These are phyloP conservation scores for Raddia distichophylla DNA, from an alignment of 176 grass and related monocot species.

Conservation along the genomic window DNA sequence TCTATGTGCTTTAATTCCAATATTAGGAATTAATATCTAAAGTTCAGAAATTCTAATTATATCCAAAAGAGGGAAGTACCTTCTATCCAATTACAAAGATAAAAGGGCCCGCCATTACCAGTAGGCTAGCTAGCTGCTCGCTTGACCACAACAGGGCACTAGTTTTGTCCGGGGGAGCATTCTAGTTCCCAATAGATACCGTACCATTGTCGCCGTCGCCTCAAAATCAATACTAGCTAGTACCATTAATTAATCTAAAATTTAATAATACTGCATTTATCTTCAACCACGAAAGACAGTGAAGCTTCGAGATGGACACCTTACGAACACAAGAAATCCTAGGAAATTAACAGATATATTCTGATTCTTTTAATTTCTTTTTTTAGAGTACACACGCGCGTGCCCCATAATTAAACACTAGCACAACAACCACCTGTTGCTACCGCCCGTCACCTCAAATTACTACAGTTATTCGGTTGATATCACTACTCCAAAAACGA, in stretches of 20 bases:
- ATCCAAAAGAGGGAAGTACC: neutral
- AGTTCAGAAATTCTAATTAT: no score
- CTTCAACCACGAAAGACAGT: neutral
- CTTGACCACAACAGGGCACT: neutral
- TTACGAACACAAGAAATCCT: conserved; percentile 4
- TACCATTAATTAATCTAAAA: neutral
- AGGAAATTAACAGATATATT: neutral
- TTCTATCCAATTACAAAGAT: neutral
- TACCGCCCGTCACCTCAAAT: conserved; percentile 38
- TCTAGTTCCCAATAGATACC: neutral
- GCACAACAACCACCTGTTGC: conserved; percentile 41
- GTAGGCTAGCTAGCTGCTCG: neutral
- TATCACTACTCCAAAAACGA: conserved; percentile 43
- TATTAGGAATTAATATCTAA: no score
- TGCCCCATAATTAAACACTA: neutral
- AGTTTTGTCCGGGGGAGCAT: neutral
- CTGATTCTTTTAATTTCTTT: neutral
- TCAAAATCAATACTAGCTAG: neutral
- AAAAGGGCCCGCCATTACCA: neutral
- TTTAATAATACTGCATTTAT: neutral
- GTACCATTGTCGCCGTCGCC: neutral
- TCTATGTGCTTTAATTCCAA: no score
- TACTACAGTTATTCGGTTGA: conserved; percentile 46
- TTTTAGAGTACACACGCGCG: neutral
- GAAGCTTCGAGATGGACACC: neutral